These are phyloP conservation scores for Mortierella sp. DNA, from an alignment of 371 early-diverging fungal genomes.

Conservation along the genomic window DNA sequence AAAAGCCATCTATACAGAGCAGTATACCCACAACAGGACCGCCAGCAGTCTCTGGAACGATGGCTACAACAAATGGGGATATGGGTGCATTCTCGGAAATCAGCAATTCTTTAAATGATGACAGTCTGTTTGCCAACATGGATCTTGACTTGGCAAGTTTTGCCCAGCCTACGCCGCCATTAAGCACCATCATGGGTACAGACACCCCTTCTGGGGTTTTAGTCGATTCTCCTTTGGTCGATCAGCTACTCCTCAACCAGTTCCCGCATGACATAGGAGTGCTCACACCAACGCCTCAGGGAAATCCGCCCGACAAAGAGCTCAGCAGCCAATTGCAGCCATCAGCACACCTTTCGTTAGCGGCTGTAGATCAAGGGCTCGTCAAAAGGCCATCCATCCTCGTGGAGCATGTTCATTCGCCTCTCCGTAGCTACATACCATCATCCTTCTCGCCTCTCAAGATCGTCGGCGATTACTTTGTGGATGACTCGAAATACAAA, in stretches of 20 bases:
- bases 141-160: constrained; percentile 36
- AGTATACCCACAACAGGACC: constrained; percentile 40
- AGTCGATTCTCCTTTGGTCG: constrained; percentile 9
- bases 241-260: constrained; percentile 18
- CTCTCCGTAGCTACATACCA: constrained; percentile 46
- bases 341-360: background rate
- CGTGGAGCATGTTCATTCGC: constrained; percentile 27
- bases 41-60: background rate
- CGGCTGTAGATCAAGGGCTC: constrained; percentile 6
- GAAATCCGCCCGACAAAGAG: constrained; percentile 8
- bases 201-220: background rate
- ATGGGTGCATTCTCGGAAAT: constrained; percentile 21
- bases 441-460: constrained; percentile 45
- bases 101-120: constrained; percentile 27
- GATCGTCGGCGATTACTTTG: constrained; percentile 38
- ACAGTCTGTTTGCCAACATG: constrained; percentile 35
- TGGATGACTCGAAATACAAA: constrained; percentile 50
- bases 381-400: constrained; percentile 16
- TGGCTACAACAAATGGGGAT: constrained; percentile 10
- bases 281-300: constrained; percentile 19
- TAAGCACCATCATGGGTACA: constrained; percentile 7
- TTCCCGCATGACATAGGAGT: constrained; percentile 22
- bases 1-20: constrained; percentile 37
- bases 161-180: constrained; percentile 23
- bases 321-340: background rate